Percentiles rank a stretch among this genome's conserved stretches.
phyloP scores from a whole-genome alignment of 2,329 filamentous ascomycete species.

The Lasiodiplodia sp. region DNA sequence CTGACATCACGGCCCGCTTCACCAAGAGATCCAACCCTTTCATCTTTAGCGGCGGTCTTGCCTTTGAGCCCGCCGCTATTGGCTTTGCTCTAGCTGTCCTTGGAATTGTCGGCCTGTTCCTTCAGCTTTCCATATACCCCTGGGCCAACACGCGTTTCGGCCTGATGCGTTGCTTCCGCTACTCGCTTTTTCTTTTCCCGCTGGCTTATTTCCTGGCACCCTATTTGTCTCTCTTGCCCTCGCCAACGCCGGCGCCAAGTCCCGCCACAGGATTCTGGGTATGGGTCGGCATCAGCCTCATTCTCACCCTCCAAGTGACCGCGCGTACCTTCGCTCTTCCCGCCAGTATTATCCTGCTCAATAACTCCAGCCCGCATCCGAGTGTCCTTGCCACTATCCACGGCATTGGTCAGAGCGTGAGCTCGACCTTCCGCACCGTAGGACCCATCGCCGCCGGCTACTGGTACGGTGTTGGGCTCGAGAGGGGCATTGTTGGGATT shows the following conservation, averaged over 20 bases:
- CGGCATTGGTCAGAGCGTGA: slow-evolving; percentile 64
- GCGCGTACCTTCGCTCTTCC: slow-evolving; percentile 73
- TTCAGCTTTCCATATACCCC: slow-evolving; percentile 77
- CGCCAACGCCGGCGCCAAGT: slow-evolving; percentile 53
- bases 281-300: slow-evolving; percentile 70
- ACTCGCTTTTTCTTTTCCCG: slow-evolving; percentile 75
- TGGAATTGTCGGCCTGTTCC: slow-evolving; percentile 74
- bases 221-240: slow-evolving; percentile 73
- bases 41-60: slow-evolving; percentile 74
- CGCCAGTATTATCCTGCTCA: slow-evolving; percentile 64
- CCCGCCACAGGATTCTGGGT: slow-evolving; percentile 64
- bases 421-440: slow-evolving; percentile 61
- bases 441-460: slow-evolving; percentile 64
- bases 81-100: slow-evolving; percentile 81
- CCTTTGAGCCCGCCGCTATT: slow-evolving; percentile 73
- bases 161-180: slow-evolving; percentile 70
- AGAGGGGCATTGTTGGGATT: slow-evolving; percentile 61
- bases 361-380: slow-evolving; percentile 65
- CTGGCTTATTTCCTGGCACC: slow-evolving; percentile 73
- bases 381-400: slow-evolving; percentile 65
- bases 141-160: slow-evolving; percentile 70
- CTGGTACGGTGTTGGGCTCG: slow-evolving; percentile 61
- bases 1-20: slow-evolving; percentile 38
- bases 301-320: slow-evolving; percentile 73
- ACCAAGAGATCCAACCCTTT: slow-evolving; percentile 45